Evolutionary conservation across 768 basidiomycete genomes (phyloP).

Genomic region (Obba rivulosa): DNA sequence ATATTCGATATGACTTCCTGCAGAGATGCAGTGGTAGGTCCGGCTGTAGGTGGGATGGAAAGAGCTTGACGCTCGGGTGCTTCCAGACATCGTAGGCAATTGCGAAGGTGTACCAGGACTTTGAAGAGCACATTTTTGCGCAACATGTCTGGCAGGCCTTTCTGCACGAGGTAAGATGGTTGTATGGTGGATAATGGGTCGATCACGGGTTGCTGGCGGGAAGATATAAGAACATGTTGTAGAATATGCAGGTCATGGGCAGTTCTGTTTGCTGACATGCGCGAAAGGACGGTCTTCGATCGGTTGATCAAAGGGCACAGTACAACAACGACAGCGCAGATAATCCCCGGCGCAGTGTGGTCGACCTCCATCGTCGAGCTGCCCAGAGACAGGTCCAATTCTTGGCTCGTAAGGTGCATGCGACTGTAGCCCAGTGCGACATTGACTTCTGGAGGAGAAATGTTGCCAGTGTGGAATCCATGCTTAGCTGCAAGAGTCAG

Average conservation of each 20-base stretch:
- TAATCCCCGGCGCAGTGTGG: constrained; percentile 26
- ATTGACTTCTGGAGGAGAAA: constrained; percentile 6
- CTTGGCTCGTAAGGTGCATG: neutral
- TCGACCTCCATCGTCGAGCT: constrained; percentile 21
- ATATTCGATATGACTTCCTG: constrained; percentile 12
- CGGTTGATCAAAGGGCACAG: neutral
- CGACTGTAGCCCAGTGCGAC: constrained; percentile 9
- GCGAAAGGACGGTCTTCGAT: neutral
- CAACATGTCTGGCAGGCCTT: constrained; percentile 58
- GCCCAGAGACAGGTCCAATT: constrained; percentile 18
- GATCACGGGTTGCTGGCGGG: constrained; percentile 45
- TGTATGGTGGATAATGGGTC: constrained; percentile 82
- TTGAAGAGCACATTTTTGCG: constrained; percentile 70
- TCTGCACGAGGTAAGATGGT: constrained; percentile 78
- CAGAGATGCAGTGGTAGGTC: constrained; percentile 7
- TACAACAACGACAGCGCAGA: constrained; percentile 5
- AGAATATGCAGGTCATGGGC: constrained; percentile 36
- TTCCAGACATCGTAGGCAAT: constrained; percentile 45
- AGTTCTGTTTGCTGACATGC: constrained; percentile 16
- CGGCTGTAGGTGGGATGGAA: neutral
- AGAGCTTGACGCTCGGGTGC: constrained; percentile 21
- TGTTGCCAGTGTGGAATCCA: too few relatives aligned
- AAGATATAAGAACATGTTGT: constrained; percentile 43
- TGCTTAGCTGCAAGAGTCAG: neutral
- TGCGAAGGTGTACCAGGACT: constrained; percentile 74